These are phyloP conservation scores for Kazachstania sp. DNA, from an alignment of 1,139 yeast species.

Conservation along the genomic window DNA sequence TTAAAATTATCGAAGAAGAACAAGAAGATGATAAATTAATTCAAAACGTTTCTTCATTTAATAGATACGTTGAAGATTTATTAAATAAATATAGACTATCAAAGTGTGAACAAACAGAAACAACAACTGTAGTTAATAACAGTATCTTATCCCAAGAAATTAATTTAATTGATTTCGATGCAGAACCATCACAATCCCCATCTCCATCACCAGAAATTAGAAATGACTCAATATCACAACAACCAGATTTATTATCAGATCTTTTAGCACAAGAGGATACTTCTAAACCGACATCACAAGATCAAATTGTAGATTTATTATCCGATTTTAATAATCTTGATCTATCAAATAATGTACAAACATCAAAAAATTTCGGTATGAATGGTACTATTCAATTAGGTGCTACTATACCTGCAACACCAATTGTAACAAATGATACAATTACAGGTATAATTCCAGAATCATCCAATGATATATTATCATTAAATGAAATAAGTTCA, in stretches of 20 bases:
- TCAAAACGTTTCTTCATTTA: slow-evolving; percentile 52
- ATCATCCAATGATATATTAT: background rate
- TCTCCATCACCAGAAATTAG: slow-evolving; percentile 5
- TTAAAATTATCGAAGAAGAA: slow-evolving; percentile 59
- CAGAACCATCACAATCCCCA: slow-evolving; percentile 36
- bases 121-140: background rate
- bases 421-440: slow-evolving; percentile 5
- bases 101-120: slow-evolving; percentile 47
- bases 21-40: slow-evolving; percentile 59
- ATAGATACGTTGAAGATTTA: slow-evolving; percentile 65
- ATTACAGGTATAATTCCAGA: slow-evolving; percentile 16
- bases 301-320: slow-evolving; percentile 8
- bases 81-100: slow-evolving; percentile 57
- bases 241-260: background rate
- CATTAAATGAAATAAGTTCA: no score
- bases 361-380: slow-evolving; percentile 29
- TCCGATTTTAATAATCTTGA: slow-evolving; percentile 49
- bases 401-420: slow-evolving; percentile 14
- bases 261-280: background rate
- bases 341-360: slow-evolving; percentile 39
- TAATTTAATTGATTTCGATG: slow-evolving; percentile 75
- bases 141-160: slow-evolving; percentile 32
- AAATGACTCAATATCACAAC: slow-evolving; percentile 6
- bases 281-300: background rate
- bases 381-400: slow-evolving; percentile 38